Evolutionary conservation across 192 early-diverging fungal genomes (phyloP), one percentile per base, ranked within the genome.

Genomic region (Linnemannia elongata): DNA sequence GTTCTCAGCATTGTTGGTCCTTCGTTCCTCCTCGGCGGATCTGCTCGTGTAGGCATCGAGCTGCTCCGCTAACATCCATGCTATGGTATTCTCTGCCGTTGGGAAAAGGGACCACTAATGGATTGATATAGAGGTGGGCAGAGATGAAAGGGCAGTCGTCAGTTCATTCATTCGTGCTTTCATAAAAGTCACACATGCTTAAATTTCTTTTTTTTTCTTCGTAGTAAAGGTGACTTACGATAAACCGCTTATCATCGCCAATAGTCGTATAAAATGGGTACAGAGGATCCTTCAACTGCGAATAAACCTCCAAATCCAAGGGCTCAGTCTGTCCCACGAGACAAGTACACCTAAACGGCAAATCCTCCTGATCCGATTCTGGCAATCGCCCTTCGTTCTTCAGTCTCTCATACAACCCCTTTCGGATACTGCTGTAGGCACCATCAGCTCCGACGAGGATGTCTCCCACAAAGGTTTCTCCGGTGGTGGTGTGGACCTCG

Each of bases 381-480:
- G 80, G 80, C 33, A 81, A 27, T 2, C 13, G 13, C 6, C 33
- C 49, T 12, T 52, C 41, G 1, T 76, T 36, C 5, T 70, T 27
- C 38, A 81, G n/a, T 24, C 55, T 17, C n/a, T 70, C 24, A 20
- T 70, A 81, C 9, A 81, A 22, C 0, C 63, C 18, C 49, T 81
- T 57, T 41, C 85, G 77, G 2, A 87, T 72, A 10, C 27, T 55
- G 30, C 79, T 82, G 27, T 78, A 77, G 0, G 78, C 76, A 54
- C 85, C 85, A 72, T 89, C 89, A 1, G 79, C 78, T 36, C 84
- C 88, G 0, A 89, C 84, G 17, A 89, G 54, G 18, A 87, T 45
- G 38, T 75, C 75, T 7, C 88, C 88, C 42, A 52, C 44, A 13
- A 39, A 17, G 10, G 20, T 24, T 8, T 74, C 47, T 4, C 70